Evolutionary conservation across 192 early-diverging fungal genomes (phyloP), one percentile per base, ranked within the genome.

Genomic region (Umbelopsis vinacea): DNA sequence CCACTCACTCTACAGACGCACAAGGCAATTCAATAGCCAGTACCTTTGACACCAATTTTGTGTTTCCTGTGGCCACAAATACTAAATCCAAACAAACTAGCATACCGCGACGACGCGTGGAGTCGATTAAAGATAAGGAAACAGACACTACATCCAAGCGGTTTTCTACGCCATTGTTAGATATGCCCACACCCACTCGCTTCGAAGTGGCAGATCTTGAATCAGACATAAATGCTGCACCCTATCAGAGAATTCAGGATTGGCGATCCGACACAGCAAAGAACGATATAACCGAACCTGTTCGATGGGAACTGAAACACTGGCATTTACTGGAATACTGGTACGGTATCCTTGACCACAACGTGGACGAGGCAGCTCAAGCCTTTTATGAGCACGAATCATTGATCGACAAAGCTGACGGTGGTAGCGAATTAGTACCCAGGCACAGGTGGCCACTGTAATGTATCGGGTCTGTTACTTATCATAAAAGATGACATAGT

Each of bases 261-360:
- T 63, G 57, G 57, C 57, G 33, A 11, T 37, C 57, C 15, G 57
- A 63, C 3, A 50, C 48, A 1, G 33, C 33, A 29, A 29, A 38
- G 17, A 19, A n/a, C n/a, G 57, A 63, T 4, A 15, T 8, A n/a
- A 33, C 6, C 15, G 57, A 37, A 19, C 26, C 57, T n/a, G 19
- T 37, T 37, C 26, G 33, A 63, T 63, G 57, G 57, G 57, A 63
- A 17, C 26, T 63, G 19, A 63, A 35, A 6, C 57, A 63, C 14
- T 63, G 57, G 57, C 57, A 63, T 63, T 19, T 37, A n/a, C 17
- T 63, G 1, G 57, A 63, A n/a, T 63, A 63, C 19, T 63, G 57
- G 57, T 63, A 63, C 15, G 57, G 26, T 8, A 37, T 63, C 33
- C 19, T 17, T 35, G 57, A 63, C 33, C 33, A 63, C 33, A 35